Conservation (phyloP, 1,284 basidiomycete species). For the Fomitiporia mediterranea region DNA sequence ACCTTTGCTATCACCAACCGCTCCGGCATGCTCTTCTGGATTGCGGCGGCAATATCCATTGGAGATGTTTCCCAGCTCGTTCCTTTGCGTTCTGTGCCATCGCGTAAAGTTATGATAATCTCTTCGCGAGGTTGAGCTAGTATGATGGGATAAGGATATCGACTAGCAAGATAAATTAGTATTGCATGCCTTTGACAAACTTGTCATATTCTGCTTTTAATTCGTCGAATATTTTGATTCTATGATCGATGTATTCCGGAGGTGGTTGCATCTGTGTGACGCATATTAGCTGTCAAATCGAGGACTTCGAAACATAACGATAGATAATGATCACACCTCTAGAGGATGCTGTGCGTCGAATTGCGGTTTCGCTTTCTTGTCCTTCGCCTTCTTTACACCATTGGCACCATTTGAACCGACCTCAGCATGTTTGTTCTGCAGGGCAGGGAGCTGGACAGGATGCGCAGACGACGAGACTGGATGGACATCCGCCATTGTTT, state of each 20-base stretch:
- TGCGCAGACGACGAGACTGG: slow-evolving; percentile 37
- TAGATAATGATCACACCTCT: slow-evolving; percentile 33
- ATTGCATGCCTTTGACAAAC: slow-evolving; percentile 62
- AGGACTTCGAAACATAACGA: slow-evolving; percentile 16
- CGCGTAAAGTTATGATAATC: slow-evolving; percentile 83
- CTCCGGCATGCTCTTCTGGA: slow-evolving; percentile 88
- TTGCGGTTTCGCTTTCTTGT: slow-evolving; percentile 44
- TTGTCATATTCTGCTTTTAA: slow-evolving; percentile 85
- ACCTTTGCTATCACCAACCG: slow-evolving; percentile 92
- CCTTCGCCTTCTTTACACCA: slow-evolving; percentile 44
- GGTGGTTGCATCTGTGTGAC: slow-evolving; percentile 72
- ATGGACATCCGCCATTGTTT: not conserved
- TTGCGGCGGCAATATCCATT: slow-evolving; percentile 83
- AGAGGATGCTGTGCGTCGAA: slow-evolving; percentile 57
- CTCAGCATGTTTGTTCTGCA: slow-evolving; percentile 27
- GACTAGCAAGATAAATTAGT: slow-evolving; percentile 7
- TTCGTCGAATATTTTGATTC: slow-evolving; percentile 88
- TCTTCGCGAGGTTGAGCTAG: slow-evolving; percentile 81
- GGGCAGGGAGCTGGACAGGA: slow-evolving; percentile 32
- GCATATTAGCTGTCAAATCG: not conserved
- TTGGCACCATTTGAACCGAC: slow-evolving; percentile 23
- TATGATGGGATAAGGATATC: not conserved
- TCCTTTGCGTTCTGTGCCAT: slow-evolving; percentile 81
- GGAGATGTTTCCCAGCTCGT: slow-evolving; percentile 97
- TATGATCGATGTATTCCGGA: slow-evolving; percentile 85